These are phyloP conservation scores for Pichia cephalocereana DNA, from an alignment of 805 yeast species.

Conservation along the genomic window DNA sequence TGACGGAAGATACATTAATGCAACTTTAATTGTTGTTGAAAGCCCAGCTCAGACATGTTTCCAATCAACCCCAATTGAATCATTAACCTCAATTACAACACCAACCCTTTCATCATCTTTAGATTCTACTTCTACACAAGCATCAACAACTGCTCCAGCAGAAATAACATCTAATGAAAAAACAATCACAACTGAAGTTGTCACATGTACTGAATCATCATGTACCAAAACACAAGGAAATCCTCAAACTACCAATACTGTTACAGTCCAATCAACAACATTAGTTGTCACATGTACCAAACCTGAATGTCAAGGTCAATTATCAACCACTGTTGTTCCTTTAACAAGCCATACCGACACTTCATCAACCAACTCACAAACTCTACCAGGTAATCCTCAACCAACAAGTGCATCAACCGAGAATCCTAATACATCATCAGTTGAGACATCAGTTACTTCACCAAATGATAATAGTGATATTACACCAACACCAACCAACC, in stretches of 20 bases:
- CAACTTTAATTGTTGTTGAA: constrained; percentile 3
- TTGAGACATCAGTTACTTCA: too few species aligned
- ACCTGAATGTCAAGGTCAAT: not conserved
- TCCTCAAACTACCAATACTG: not conserved
- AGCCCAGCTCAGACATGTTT: not conserved
- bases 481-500: too few species aligned
- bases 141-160: not conserved
- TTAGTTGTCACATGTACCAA: not conserved
- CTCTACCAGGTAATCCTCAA: too few species aligned
- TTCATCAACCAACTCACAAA: not conserved
- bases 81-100: not conserved
- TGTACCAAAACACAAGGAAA: not conserved
- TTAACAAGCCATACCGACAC: not conserved
- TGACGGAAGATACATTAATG: not conserved
- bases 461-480: too few species aligned
- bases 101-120: not conserved
- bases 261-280: not conserved
- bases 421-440: too few species aligned
- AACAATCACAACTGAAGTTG: not conserved
- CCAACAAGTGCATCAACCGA: too few species aligned
- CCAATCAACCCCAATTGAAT: not conserved
- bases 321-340: not conserved
- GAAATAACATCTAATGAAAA: not conserved
- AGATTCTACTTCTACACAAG: not conserved
- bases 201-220: not conserved